These are phyloP conservation scores for Sporodiniella umbellata DNA, from an alignment of 371 early-diverging fungal species.

Conservation along the genomic window DNA sequence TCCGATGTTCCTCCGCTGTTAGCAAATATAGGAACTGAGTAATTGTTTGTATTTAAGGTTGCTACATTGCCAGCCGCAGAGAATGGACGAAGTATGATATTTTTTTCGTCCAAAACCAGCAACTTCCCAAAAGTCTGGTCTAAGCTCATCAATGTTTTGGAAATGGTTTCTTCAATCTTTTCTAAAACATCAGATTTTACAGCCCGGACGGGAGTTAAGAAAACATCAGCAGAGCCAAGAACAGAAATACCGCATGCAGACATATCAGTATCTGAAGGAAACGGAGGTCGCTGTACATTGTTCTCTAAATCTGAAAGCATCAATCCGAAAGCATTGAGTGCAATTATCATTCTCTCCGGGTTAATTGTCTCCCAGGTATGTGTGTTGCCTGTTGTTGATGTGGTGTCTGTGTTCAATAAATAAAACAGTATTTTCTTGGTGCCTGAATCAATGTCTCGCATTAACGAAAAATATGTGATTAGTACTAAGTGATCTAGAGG, in stretches of 20 bases:
- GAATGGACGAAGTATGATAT: slow-evolving; percentile 35
- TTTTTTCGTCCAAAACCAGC: slow-evolving; percentile 49
- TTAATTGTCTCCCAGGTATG: slow-evolving; percentile 51
- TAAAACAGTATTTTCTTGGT: slow-evolving; percentile 67
- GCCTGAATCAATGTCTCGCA: slow-evolving; percentile 78
- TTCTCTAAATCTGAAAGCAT: slow-evolving; percentile 70
- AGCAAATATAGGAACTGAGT: slow-evolving; percentile 35
- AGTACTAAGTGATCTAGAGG: slow-evolving; percentile 75
- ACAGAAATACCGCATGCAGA: slow-evolving; percentile 30
- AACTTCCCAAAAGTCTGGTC: slow-evolving; percentile 56
- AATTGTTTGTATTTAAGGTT: slow-evolving; percentile 16
- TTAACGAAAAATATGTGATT: slow-evolving; percentile 76
- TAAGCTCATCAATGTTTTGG: slow-evolving; percentile 48
- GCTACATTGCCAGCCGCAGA: slow-evolving; percentile 17
- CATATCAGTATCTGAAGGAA: slow-evolving; percentile 56
- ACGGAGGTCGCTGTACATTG: slow-evolving; percentile 44
- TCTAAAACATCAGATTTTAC: slow-evolving; percentile 50
- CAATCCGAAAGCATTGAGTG: slow-evolving; percentile 67
- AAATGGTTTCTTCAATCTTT: slow-evolving; percentile 53
- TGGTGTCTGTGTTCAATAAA: slow-evolving; percentile 60
- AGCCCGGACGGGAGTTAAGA: slow-evolving; percentile 32
- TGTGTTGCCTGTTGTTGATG: slow-evolving; percentile 36
- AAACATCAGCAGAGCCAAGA: slow-evolving; percentile 36
- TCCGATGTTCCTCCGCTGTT: slow-evolving; percentile 22
- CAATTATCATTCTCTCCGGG: slow-evolving; percentile 79